Evolutionary conservation across 352 stramenopile species (phyloP).

Genomic region (Phytophthora sp.): DNA sequence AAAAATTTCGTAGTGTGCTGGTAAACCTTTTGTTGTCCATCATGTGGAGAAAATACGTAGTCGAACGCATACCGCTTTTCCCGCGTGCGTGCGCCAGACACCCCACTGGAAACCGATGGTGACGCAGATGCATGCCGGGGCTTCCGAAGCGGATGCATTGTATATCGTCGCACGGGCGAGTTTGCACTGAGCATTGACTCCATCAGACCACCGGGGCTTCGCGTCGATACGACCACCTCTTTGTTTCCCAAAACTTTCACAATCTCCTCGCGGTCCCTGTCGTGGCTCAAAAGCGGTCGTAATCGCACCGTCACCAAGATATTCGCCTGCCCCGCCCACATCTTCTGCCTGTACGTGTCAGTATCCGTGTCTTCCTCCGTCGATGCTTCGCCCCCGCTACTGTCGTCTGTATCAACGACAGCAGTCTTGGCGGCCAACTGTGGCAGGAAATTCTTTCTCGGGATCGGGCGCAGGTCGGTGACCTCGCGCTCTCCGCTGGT

Average conservation of each 20-base stretch:
- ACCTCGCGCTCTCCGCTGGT: slow-evolving; percentile 18
- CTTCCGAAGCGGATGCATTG: slow-evolving; percentile 40
- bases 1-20: slow-evolving; percentile 88
- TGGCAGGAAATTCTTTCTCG: slow-evolving; percentile 31
- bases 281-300: slow-evolving; percentile 78
- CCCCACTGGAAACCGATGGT: slow-evolving; percentile 9
- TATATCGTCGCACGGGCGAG: slow-evolving; percentile 23
- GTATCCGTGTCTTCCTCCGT: slow-evolving; percentile 45
- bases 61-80: slow-evolving; percentile 93
- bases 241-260: slow-evolving; percentile 87
- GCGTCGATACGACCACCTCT: slow-evolving; percentile 86
- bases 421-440: slow-evolving; percentile 10
- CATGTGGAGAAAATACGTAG: slow-evolving; percentile 76
- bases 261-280: slow-evolving; percentile 72
- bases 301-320: slow-evolving; percentile 91
- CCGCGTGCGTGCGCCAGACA: slow-evolving; percentile 28
- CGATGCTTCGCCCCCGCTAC: not conserved
- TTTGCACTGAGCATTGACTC: slow-evolving; percentile 11
- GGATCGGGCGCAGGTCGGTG: slow-evolving; percentile 3
- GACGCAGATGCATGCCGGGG: slow-evolving; percentile 39
- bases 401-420: not conserved
- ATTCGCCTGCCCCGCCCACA: slow-evolving; percentile 89
- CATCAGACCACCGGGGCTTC: slow-evolving; percentile 8
- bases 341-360: slow-evolving; percentile 74
- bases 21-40: slow-evolving; percentile 86